These are phyloP conservation scores for Pisolithus orientalis DNA, from an alignment of 768 basidiomycete genomes.

Conservation along the genomic window DNA sequence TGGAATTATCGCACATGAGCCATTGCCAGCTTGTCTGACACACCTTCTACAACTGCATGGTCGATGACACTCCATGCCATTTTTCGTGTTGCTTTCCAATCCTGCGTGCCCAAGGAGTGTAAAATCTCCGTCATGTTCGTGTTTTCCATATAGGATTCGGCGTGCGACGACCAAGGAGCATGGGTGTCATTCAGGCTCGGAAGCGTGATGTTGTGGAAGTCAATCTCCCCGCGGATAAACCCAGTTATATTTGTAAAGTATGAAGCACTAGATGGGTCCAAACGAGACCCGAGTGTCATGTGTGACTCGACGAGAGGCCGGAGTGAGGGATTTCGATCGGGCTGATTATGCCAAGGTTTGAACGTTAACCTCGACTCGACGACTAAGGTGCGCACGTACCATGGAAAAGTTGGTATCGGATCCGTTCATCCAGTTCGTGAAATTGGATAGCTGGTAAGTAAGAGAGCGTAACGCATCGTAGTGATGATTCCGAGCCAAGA, in stretches of 20 bases:
- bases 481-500: constrained; percentile 55
- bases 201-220: constrained; percentile 60
- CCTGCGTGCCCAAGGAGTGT: constrained; percentile 53
- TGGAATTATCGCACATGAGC: constrained; percentile 50
- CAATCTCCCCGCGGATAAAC: constrained; percentile 60
- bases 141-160: constrained; percentile 43
- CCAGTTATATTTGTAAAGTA: constrained; percentile 78
- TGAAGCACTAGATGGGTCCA: constrained; percentile 44
- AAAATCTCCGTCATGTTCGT: constrained; percentile 45
- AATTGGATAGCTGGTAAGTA: constrained; percentile 61
- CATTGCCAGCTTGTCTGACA: constrained; percentile 45
- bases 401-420: constrained; percentile 59
- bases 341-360: constrained; percentile 31
- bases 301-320: constrained; percentile 45
- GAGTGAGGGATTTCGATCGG: constrained; percentile 37
- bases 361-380: background rate
- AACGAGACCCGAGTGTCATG: constrained; percentile 34
- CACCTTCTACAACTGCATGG: constrained; percentile 39
- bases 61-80: constrained; percentile 63
- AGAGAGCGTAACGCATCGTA: constrained; percentile 56
- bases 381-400: constrained; percentile 33
- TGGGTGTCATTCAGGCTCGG: constrained; percentile 31
- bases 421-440: constrained; percentile 69
- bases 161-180: constrained; percentile 44
- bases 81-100: constrained; percentile 62